Base-by-base conservation (phyloP, 129 eudicot species). In the Helianthus tuberosus region DNA sequence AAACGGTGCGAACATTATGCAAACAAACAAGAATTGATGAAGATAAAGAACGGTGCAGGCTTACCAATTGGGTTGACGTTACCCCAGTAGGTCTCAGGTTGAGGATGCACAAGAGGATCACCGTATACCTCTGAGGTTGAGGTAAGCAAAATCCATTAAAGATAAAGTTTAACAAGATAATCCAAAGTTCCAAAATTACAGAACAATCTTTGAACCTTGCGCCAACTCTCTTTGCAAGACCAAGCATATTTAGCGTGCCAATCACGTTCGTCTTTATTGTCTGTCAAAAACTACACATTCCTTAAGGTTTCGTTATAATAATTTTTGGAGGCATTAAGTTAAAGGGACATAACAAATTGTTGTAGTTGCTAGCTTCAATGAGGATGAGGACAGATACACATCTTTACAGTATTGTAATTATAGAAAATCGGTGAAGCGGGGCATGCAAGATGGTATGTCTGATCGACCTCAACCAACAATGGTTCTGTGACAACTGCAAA, bases 41-140 rank as follows among this genome's bases (percentile, higher is more conserved):
- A 14, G 68, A 65, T 25, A 27, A 44, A 51, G n/a, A 0, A 76
- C 20, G 41, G 13, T 8, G 43, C 44, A 59, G 61, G 74, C 85
- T 76, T 92, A 89, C 97, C 97, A 11, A 92, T 92, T 57, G 97
- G 97, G 85, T 92, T 92, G 72, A 92, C 97, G 77, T 92, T 92
- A 62, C 97, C 97, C 97, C 97, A 92, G 76, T 92, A 92, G 81
- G 67, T 83, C 81, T 92, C 97, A 5, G 88, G 82, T 67, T 92
- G 97, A 11, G 97, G 97, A 72, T 92, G 97, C 81, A 82, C 87
- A 72, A 92, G 96, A 23, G 97, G 97, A 77, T 92, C 97, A 5
- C 97, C 97, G 67, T 92, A 92, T 11, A 92, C 97, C 84, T 92
- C 97, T 14, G 97, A 92, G 71, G 97, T 92, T 58, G 97, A 92